phyloP scores from a whole-genome alignment of 164 flowering plant genomes.

The Tetrastigma voinierianum region DNA sequence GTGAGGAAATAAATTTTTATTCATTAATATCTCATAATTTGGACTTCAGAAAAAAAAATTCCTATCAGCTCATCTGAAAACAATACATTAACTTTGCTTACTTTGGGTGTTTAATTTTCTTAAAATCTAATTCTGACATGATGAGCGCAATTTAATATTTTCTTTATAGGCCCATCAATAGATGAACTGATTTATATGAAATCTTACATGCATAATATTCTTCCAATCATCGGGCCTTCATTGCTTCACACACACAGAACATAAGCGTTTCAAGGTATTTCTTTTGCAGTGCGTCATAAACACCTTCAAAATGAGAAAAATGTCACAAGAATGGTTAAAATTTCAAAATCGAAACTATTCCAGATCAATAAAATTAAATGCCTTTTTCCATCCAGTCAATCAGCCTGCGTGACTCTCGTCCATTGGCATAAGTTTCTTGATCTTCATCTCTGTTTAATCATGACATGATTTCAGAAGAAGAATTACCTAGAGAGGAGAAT shows the following conservation, averaged over 20 bases:
- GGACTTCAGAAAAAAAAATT: too few species aligned
- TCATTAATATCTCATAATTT: too few species aligned
- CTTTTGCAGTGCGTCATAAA: constrained; percentile 87
- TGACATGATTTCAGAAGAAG: not conserved
- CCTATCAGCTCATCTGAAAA: too few species aligned
- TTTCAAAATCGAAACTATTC: not conserved
- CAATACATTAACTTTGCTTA: too few species aligned
- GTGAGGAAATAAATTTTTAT: too few species aligned
- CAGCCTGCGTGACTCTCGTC: constrained; percentile 87
- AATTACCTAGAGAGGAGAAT: not conserved
- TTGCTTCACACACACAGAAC: constrained; percentile 80
- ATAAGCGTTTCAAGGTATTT: constrained; percentile 83
- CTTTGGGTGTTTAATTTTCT: too few species aligned
- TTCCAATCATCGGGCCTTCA: constrained; percentile 92
- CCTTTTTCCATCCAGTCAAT: constrained; percentile 99
- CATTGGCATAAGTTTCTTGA: constrained; percentile 94
- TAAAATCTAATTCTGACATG: too few species aligned
- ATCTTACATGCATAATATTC: constrained; percentile 88
- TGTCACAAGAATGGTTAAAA: not conserved
- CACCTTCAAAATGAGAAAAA: constrained; percentile 47
- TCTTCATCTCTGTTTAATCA: constrained; percentile 75
- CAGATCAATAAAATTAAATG: constrained; percentile 4
- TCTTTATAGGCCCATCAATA: too few species aligned
- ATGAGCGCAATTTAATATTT: too few species aligned
- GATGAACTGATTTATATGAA: not conserved